Base-by-base conservation (phyloP, 129 eudicot species). In the Saposhnikovia divaricata region DNA sequence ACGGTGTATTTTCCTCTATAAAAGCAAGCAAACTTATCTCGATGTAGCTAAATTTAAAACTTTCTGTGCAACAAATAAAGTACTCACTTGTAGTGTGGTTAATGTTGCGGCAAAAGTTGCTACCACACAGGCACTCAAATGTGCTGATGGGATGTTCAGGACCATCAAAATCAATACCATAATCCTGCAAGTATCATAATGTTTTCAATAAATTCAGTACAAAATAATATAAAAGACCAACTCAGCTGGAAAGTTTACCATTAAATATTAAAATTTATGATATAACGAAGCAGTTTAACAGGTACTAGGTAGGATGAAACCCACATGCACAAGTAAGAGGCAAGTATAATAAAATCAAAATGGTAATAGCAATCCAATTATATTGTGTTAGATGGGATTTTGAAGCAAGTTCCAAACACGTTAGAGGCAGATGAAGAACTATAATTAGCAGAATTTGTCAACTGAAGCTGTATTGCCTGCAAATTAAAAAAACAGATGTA, bases 101-200 rank as follows among this genome's bases (percentile, higher is more conserved):
- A 25, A 86, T 88, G 89, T 89, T 92, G 72, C 97, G 91, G 85
- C 99, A 95, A 47, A 82, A 90, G 84, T 86, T 89, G 90, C 99
- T 92, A 72, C 95, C 96, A 80, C 99, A 95, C 34, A 79, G 88
- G 82, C 99, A 95, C 77, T 71, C 55, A 79, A 95, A 95, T 70
- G 97, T 94, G 87, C 90, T 95, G 63, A 92, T 89, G 5, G 96
- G 96, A 82, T 86, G 94, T 16, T 90, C 96, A 19, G 77, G 84
- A 47, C 92, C 99, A 81, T 92, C 96, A 83, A 95, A 95, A 80
- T 90, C 95, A 84, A 92, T 88, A 44, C 97, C 99, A 83, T 95
- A 92, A 85, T 95, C 99, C 99, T 95, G 89, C 86, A 84, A 81
- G 31, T 48, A 83, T 59, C 69, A 82, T 72, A 42, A 65, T 11